phyloP scores from a whole-genome alignment of 495 filamentous ascomycete genomes.

The Penicillium ucsense region DNA sequence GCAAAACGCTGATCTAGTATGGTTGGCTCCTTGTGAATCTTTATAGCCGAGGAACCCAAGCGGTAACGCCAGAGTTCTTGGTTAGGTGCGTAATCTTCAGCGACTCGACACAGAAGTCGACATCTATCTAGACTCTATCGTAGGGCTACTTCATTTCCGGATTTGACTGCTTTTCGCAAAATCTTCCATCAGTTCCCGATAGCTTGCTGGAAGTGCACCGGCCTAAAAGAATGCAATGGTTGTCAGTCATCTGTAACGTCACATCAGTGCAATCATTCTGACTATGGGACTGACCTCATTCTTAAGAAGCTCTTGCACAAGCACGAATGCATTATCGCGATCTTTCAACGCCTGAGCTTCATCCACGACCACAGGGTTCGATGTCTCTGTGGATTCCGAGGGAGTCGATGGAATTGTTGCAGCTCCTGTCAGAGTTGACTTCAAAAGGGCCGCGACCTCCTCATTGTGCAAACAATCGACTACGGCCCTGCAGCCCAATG shows the following conservation, averaged over 20 bases:
- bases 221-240: slow-evolving; percentile 7
- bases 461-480: slow-evolving; percentile 38
- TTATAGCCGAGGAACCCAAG: no score
- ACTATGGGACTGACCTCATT: slow-evolving; percentile 30
- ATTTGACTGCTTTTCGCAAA: slow-evolving; percentile 18
- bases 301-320: slow-evolving; percentile 49
- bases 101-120: no score
- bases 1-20: no score
- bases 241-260: no score
- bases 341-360: slow-evolving; percentile 35
- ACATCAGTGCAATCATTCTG: no score
- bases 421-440: slow-evolving; percentile 38
- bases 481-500: slow-evolving; percentile 42
- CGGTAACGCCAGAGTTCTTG: no score
- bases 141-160: slow-evolving; percentile 9
- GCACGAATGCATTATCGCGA: slow-evolving; percentile 54
- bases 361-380: slow-evolving; percentile 10
- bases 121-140: no score
- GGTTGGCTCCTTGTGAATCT: no score
- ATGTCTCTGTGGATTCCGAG: not conserved
- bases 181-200: slow-evolving; percentile 18
- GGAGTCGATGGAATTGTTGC: slow-evolving; percentile 4
- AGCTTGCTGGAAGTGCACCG: slow-evolving; percentile 17
- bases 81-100: no score
- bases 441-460: slow-evolving; percentile 37